Evolutionary conservation across 2,329 filamentous ascomycete genomes (phyloP), one percentile per base, ranked within the genome.

Genomic region (Dothistroma septosporum): DNA sequence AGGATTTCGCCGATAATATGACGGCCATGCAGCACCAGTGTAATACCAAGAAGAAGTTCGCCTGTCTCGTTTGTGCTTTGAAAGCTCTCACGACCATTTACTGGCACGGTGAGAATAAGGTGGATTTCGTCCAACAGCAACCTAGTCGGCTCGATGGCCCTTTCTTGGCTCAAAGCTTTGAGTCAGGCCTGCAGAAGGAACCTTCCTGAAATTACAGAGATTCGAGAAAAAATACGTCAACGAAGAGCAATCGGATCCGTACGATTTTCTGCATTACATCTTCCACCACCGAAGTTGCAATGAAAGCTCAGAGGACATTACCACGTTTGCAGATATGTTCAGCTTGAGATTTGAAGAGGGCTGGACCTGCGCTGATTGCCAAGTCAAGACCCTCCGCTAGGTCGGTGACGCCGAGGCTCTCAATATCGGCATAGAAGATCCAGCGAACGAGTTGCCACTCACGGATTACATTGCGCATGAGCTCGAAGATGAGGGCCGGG

Each of bases 1-100:
- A 19, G 58, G 47, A 2, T 64, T 64, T 55, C 61, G 57, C 33
- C 48, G 53, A n/a, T 49, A 58, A n/a, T 31, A 19, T 65, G 44
- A 59, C 58, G 4, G 55, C 44, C 1, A 47, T 60, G 37, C 63
- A 65, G 33, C 53, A 53, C 33, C 22, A 60, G 31, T 63, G 61
- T 37, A 28, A 21, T 19, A 8, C 21, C 8, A 53, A n/a, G 31
- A 53, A 32, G 32, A 19, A 9, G 19, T 44, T 52, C 32, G 7
- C 16, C 9, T 64, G 62, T 33, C 35, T 64, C 12, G 7, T 52
- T 10, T 64, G 60, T 33, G 52, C 60, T 24, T 21, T 62, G 9
- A 60, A 62, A n/a, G 52, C 52, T n/a, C 46, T 64, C 31, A 31
- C 33, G 21, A 16, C 24, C 3, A 24, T 22, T 2, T 58, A 58